phyloP scores from a whole-genome alignment of 2,329 filamentous ascomycete species.

The Diaporthe citri region DNA sequence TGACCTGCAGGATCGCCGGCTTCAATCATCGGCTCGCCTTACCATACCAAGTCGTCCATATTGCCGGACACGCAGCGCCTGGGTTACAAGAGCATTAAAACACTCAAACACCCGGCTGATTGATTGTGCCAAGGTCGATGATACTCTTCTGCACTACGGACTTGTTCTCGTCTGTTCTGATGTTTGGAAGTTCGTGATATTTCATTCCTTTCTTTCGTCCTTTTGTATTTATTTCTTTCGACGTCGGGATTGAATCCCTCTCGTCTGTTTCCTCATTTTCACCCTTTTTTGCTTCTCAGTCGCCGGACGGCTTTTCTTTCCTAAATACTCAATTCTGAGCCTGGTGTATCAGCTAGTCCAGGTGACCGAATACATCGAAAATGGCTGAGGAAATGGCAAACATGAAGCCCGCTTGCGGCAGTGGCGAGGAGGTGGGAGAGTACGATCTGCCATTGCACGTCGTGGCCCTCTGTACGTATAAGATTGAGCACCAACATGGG shows the following conservation, averaged over 20 bases:
- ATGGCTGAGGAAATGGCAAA: constrained; percentile 44
- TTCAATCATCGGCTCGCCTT: constrained; percentile 34
- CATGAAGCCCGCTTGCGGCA: constrained; percentile 55
- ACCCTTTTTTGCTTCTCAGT: constrained; percentile 32
- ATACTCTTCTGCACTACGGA: constrained; percentile 24
- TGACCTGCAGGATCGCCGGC: constrained; percentile 34
- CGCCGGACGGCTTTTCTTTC: constrained; percentile 35
- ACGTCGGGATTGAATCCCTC: constrained; percentile 32
- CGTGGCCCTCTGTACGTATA: constrained; percentile 53
- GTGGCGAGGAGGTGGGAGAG: constrained; percentile 52
- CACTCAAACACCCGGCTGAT: constrained; percentile 21
- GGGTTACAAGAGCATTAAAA: constrained; percentile 33
- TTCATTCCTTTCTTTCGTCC: constrained; percentile 38
- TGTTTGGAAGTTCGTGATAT: constrained; percentile 28
- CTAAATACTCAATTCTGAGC: not conserved
- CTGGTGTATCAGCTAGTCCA: constrained; percentile 24
- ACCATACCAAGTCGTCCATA: constrained; percentile 28
- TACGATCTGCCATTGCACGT: constrained; percentile 59
- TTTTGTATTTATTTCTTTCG: constrained; percentile 41
- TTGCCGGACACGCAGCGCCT: not conserved
- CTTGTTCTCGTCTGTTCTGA: constrained; percentile 25
- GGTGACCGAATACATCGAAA: constrained; percentile 15
- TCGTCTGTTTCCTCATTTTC: constrained; percentile 39
- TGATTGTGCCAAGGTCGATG: constrained; percentile 28
- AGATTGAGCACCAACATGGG: not conserved